Percentiles rank a stretch among this genome's conserved stretches.
Evolutionary conservation across 2,329 filamentous ascomycete genomes (phyloP).

Genomic region (Aschersonia sp.): DNA sequence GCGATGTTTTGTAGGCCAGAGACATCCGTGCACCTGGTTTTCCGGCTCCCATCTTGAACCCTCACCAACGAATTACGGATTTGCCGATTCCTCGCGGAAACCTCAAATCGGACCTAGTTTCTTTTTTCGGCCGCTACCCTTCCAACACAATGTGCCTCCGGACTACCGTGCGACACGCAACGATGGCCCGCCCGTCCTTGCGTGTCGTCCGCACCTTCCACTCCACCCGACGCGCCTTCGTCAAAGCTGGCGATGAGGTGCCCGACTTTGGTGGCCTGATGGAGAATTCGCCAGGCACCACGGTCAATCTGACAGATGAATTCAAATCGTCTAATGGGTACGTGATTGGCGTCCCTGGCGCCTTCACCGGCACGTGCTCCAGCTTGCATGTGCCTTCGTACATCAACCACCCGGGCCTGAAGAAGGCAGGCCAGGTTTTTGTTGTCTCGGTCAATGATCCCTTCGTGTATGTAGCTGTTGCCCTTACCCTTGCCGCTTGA

Average conservation of each 20-base stretch:
- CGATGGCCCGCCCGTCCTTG: slow-evolving; percentile 13
- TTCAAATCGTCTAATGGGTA: slow-evolving; percentile 58
- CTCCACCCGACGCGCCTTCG: slow-evolving; percentile 43
- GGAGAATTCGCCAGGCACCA: slow-evolving; percentile 81
- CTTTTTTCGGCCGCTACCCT: too few relatives aligned
- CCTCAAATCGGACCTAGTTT: too few relatives aligned
- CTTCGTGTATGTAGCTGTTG: slow-evolving; percentile 57
- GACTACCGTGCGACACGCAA: slow-evolving; percentile 17
- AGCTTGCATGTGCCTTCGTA: slow-evolving; percentile 70
- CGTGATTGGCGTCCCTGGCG: slow-evolving; percentile 74
- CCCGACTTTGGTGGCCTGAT: slow-evolving; percentile 65
- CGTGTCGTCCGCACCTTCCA: slow-evolving; percentile 39
- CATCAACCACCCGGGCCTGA: slow-evolving; percentile 64
- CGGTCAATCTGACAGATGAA: slow-evolving; percentile 74
- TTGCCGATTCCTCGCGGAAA: too few relatives aligned
- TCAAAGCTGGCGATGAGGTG: slow-evolving; percentile 67
- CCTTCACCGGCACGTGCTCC: slow-evolving; percentile 49
- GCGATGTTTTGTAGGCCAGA: background rate
- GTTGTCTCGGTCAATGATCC: slow-evolving; percentile 89
- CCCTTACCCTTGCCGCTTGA: background rate
- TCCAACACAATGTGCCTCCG: slow-evolving; percentile 22
- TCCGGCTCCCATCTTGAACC: background rate
- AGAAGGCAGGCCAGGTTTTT: slow-evolving; percentile 71
- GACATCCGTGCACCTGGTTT: background rate
- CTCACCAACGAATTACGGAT: too few relatives aligned